Evolutionary conservation across 208 protist genomes (phyloP).

Genomic region (Leishmania arabica): DNA sequence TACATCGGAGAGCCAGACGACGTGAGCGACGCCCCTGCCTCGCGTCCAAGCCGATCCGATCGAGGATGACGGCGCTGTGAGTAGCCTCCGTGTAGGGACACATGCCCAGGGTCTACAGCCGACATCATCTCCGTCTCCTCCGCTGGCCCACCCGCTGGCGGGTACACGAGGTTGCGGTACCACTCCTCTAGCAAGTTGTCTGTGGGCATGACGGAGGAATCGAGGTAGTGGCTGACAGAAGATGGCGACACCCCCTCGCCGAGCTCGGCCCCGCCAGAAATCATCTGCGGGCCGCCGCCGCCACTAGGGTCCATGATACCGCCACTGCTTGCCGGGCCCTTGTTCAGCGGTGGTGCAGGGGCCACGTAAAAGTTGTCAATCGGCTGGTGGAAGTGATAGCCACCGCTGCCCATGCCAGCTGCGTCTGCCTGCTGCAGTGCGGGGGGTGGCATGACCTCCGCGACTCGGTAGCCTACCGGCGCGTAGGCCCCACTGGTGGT

Average conservation of each 20-base stretch:
- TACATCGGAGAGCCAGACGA: slow-evolving; percentile 14
- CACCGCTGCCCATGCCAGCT: not conserved
- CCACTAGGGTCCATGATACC: not conserved
- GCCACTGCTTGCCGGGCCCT: not conserved
- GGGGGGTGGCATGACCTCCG: slow-evolving; percentile 36
- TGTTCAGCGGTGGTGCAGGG: slow-evolving; percentile 26
- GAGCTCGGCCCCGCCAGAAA: not conserved
- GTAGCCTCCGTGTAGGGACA: slow-evolving; percentile 3
- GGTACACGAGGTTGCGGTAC: slow-evolving; percentile 44
- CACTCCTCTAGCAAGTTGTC: slow-evolving; percentile 44
- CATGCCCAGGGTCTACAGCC: slow-evolving; percentile 15
- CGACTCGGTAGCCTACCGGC: slow-evolving; percentile 44
- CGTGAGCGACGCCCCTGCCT: slow-evolving; percentile 7
- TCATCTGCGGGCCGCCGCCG: slow-evolving; percentile 13
- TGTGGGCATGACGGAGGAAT: slow-evolving; percentile 35
- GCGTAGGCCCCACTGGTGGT: slow-evolving; percentile 16
- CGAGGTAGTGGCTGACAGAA: slow-evolving; percentile 34
- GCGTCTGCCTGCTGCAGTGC: slow-evolving; percentile 4
- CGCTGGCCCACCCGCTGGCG: slow-evolving; percentile 15
- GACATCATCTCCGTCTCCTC: slow-evolving; percentile 16
- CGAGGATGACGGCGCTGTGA: slow-evolving; percentile 1
- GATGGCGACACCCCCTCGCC: slow-evolving; percentile 16
- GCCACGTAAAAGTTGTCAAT: slow-evolving; percentile 22
- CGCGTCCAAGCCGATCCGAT: not conserved
- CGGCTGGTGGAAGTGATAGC: slow-evolving; percentile 2